Conservation (phyloP, 495 filamentous ascomycete genomes). For the Jackrogersella multiformis region DNA sequence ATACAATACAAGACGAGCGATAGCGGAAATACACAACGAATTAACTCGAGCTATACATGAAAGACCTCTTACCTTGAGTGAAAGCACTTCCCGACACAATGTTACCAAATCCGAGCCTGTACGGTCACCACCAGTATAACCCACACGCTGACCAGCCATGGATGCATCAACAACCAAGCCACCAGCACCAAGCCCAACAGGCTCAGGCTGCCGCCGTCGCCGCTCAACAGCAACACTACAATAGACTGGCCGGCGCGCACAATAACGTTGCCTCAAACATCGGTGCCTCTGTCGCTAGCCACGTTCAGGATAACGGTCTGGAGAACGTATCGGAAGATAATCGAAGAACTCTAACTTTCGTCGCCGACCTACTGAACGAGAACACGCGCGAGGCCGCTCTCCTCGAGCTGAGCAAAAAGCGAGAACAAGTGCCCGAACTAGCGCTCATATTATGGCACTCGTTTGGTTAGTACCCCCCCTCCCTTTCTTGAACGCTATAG, state of each 20-base stretch:
- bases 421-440: conserved; percentile 96
- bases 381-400: conserved; percentile 88
- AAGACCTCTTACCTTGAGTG: too few species aligned
- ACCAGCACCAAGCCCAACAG: conserved; percentile 73
- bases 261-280: conserved; percentile 52
- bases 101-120: conserved; percentile 56
- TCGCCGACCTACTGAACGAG: conserved; percentile 90
- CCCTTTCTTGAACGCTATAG: background rate
- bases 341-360: conserved; percentile 88
- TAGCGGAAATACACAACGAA: too few species aligned
- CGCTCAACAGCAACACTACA: conserved; percentile 64
- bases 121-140: conserved; percentile 77
- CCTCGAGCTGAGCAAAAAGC: conserved; percentile 97
- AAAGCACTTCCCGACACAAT: conserved; percentile 41
- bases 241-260: conserved; percentile 72
- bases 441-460: conserved; percentile 98
- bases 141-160: conserved; percentile 78
- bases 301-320: conserved; percentile 66
- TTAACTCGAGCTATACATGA: too few species aligned
- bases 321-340: conserved; percentile 84
- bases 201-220: conserved; percentile 62
- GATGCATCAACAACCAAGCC: conserved; percentile 74
- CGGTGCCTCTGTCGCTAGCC: conserved; percentile 58
- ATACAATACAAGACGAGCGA: too few species aligned
- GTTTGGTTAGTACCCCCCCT: conserved; percentile 73